These are phyloP conservation scores for Veloboletus limbatus DNA, from an alignment of 1,284 basidiomycete species.

Conservation along the genomic window DNA sequence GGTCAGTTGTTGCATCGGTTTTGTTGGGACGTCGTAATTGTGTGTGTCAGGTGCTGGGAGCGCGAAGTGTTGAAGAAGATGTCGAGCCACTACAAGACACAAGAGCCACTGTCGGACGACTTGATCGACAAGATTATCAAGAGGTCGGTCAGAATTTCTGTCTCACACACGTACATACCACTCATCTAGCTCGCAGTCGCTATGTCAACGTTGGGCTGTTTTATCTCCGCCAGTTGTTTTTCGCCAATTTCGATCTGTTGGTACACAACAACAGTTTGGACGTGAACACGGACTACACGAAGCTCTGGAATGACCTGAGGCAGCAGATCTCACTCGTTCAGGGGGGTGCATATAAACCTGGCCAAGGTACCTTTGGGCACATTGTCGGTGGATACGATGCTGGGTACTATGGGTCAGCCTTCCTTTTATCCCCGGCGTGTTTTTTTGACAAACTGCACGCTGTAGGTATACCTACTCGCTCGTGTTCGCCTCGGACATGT, in stretches of 20 bases:
- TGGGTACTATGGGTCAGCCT: conserved; percentile 68
- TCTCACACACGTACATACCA: neutral
- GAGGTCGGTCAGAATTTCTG: conserved; percentile 46
- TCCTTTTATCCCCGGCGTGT: neutral
- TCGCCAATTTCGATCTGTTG: conserved; percentile 73
- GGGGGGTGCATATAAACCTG: conserved; percentile 50
- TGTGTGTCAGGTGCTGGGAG: conserved; percentile 65
- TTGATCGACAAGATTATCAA: conserved; percentile 73
- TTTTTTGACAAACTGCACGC: neutral
- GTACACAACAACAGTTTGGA: conserved; percentile 66
- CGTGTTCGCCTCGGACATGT: conserved; percentile 36
- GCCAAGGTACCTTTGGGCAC: conserved; percentile 44
- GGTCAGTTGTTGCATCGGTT: conserved; percentile 41
- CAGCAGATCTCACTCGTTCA: conserved; percentile 68
- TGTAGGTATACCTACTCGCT: conserved; percentile 31
- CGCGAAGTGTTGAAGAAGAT: conserved; percentile 70
- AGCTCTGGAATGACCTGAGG: conserved; percentile 70
- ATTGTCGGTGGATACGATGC: conserved; percentile 51
- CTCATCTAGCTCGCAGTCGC: conserved; percentile 44
- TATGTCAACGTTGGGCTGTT: conserved; percentile 79
- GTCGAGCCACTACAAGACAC: conserved; percentile 68
- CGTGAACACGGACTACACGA: conserved; percentile 56
- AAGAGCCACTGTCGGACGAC: conserved; percentile 69
- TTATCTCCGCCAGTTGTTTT: conserved; percentile 77
- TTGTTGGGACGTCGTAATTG: neutral